Percentiles rank a stretch among this genome's conserved stretches.
Evolutionary conservation across 352 stramenopile genomes (phyloP).

Genomic region (Globisporangium spiculum): DNA sequence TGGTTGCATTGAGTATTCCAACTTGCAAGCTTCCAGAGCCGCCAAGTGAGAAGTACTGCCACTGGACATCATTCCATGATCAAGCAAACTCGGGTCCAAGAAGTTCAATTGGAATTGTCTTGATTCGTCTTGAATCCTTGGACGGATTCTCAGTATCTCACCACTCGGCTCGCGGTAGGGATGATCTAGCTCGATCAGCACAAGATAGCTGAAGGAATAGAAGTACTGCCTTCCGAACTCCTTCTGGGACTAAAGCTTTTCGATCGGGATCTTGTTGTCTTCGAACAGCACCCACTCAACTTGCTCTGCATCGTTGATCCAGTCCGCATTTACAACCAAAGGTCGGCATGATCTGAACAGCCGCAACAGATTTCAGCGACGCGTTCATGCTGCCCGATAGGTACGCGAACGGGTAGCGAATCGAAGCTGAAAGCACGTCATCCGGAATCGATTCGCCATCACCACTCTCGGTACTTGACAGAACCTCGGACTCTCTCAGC

Average conservation of each 20-base stretch:
- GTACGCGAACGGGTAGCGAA: constrained; percentile 3
- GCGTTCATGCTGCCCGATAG: background rate
- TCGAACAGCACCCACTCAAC: constrained; percentile 10
- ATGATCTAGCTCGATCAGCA: background rate
- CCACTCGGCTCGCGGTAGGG: background rate
- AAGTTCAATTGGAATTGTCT: constrained; percentile 1
- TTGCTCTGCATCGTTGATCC: background rate
- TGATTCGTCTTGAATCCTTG: background rate
- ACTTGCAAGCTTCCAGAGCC: background rate
- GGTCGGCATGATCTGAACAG: background rate
- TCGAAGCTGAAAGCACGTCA: background rate
- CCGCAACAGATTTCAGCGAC: background rate
- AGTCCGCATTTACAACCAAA: background rate
- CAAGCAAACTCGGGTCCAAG: constrained; percentile 1
- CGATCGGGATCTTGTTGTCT: background rate
- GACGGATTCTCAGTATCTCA: background rate
- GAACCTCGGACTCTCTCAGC: background rate
- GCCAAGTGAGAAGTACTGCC: background rate
- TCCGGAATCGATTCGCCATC: background rate
- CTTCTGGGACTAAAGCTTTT: background rate
- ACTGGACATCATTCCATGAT: background rate
- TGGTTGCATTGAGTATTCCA: background rate
- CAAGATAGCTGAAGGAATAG: background rate
- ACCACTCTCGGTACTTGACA: background rate
- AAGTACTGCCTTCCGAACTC: background rate